Evolutionary conservation across 1,284 basidiomycete species (phyloP), one percentile per base, ranked within the genome.

Genomic region (Ganoderma multipileum): DNA sequence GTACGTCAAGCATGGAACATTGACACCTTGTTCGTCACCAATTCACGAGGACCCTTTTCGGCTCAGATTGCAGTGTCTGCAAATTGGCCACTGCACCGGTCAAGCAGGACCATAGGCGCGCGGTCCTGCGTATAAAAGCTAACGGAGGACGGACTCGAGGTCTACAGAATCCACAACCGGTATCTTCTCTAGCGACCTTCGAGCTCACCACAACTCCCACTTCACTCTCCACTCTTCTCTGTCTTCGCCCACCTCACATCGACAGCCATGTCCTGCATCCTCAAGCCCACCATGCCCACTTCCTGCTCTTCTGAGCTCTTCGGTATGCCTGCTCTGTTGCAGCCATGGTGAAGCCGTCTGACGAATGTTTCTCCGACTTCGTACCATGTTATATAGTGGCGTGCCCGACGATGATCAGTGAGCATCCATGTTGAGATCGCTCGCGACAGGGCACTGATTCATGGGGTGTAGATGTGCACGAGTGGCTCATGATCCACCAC

Each of bases 401-500:
- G 3, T 58, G 33, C 55, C 55, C 55, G 20, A 58, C 55, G 33
- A 58, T 58, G 33, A 58, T 58, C 55, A 38, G 55, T 58, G 18
- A 9, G 55, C 1, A 9, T 58, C 9, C 9, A 6, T 16, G 3
- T 8, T 12, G 0, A 0, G 20, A 7, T 3, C 4, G 4, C 20
- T 58, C 30, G 3, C 6, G 3, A 16, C 20, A 11, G 3, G 2
- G 7, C 20, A 2, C 55, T 36, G 9, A 58, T 14, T 12, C 20
- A 2, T 7, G 33, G 3, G 20, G 14, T 23, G 16, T 12, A 58
- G 55, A 58, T 11, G 55, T 58, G 20, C 55, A 38, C 55, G 33
- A 58, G 20, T 58, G 55, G 55, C 55, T 58, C 9, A 38, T 36
- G 30, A 38, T 58, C 33, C 55, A 58, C 55, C 55, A 58, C 33